Conservation (phyloP, 2,329 filamentous ascomycete species). For the Orbilia oligospora region DNA sequence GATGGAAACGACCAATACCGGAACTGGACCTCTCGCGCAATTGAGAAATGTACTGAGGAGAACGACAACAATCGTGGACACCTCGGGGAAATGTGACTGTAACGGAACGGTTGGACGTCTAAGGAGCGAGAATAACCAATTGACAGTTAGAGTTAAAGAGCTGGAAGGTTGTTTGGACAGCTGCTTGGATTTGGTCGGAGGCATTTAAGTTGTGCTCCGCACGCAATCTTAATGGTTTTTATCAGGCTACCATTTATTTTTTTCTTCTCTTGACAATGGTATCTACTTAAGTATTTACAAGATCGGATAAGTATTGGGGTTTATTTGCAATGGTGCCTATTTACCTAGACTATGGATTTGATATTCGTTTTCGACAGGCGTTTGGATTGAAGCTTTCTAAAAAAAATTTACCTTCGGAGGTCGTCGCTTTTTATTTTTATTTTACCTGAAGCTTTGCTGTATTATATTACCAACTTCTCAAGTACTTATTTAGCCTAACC, state of each 20-base stretch:
- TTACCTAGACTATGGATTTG: constrained; percentile 15
- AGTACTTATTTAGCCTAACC: background rate
- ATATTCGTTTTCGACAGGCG: constrained; percentile 1
- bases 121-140: constrained; percentile 44
- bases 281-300: background rate
- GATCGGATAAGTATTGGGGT: constrained; percentile 23
- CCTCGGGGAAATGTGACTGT: constrained; percentile 38
- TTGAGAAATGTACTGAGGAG: constrained; percentile 52
- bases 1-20: constrained; percentile 4
- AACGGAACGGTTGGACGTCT: constrained; percentile 36
- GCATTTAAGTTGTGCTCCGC: constrained; percentile 21
- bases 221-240: background rate
- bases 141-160: constrained; percentile 37
- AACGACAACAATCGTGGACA: constrained; percentile 38
- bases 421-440: background rate
- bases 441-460: constrained; percentile 7
- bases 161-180: constrained; percentile 56
- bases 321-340: background rate
- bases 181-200: constrained; percentile 48
- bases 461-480: constrained; percentile 14
- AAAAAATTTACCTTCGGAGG: constrained; percentile 3
- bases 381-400: constrained; percentile 12
- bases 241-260: background rate
- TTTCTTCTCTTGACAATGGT: background rate
- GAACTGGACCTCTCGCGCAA: constrained; percentile 39